Evolutionary conservation across 2,329 filamentous ascomycete species (phyloP).

Genomic region (Hypoxylon sp.): DNA sequence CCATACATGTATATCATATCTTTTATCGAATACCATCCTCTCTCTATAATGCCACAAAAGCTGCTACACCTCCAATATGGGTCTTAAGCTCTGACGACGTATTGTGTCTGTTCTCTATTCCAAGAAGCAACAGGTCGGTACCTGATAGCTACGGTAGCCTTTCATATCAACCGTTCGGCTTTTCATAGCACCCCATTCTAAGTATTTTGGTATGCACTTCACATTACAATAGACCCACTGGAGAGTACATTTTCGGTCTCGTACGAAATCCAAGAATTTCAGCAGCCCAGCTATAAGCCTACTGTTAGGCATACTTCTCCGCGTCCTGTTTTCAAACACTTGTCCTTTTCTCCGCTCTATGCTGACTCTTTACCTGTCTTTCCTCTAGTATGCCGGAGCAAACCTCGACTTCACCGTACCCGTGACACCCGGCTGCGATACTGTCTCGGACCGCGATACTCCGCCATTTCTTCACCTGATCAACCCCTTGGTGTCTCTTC

Average conservation of each 20-base stretch:
- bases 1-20: not conserved
- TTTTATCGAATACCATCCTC: not conserved
- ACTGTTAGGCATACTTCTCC: conserved; percentile 16
- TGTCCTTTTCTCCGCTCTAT: not conserved
- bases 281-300: conserved; percentile 2
- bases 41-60: conserved; percentile 9
- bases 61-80: conserved; percentile 20
- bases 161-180: not conserved
- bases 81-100: conserved; percentile 15
- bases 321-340: not conserved
- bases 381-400: conserved; percentile 23
- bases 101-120: not conserved
- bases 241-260: conserved; percentile 19
- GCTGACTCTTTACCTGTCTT: conserved; percentile 12
- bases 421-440: conserved; percentile 19
- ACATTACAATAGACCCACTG: conserved; percentile 6
- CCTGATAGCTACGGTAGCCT: conserved; percentile 2
- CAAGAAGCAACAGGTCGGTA: conserved; percentile 5
- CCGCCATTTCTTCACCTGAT: not conserved
- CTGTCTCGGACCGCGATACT: not conserved
- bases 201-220: conserved; percentile 4
- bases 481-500: conserved; percentile 1
- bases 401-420: conserved; percentile 1
- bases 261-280: conserved; percentile 18
- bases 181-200: not conserved